Conservation (phyloP, 1,284 basidiomycete species). For the Violaceomyces palustris region DNA sequence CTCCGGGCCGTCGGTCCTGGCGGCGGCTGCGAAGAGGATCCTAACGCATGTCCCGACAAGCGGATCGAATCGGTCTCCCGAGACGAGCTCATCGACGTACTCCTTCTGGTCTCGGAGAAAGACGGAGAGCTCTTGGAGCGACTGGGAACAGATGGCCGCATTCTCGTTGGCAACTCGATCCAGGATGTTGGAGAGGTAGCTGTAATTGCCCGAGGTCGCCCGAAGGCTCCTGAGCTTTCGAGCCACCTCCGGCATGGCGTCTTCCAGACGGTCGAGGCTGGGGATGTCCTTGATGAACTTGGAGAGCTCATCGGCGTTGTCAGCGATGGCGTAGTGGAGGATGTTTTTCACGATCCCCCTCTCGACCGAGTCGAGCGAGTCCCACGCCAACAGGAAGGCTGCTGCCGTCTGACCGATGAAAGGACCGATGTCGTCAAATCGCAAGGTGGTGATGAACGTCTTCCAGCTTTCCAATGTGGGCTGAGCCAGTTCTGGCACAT, state of each 20-base stretch:
- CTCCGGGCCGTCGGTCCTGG: conserved; percentile 63
- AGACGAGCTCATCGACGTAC: conserved; percentile 33
- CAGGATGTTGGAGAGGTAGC: conserved; percentile 64
- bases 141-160: conserved; percentile 69
- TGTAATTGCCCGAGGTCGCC: conserved; percentile 57
- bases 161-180: conserved; percentile 76
- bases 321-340: conserved; percentile 68
- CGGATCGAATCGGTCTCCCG: conserved; percentile 69
- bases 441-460: conserved; percentile 69
- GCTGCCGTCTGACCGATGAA: conserved; percentile 85
- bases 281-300: conserved; percentile 61
- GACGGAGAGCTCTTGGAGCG: conserved; percentile 69
- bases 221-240: conserved; percentile 34
- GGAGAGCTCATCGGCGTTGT: conserved; percentile 58
- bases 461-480: conserved; percentile 78
- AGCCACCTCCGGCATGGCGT: conserved; percentile 47
- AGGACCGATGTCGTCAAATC: conserved; percentile 70
- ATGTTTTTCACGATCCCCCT: conserved; percentile 62
- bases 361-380: conserved; percentile 60
- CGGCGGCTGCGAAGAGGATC: conserved; percentile 67
- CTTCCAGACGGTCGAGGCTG: conserved; percentile 57
- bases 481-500: conserved; percentile 67
- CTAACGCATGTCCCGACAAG: conserved; percentile 68
- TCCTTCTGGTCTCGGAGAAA: conserved; percentile 32
- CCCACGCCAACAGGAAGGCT: conserved; percentile 75